Conservation (phyloP, 441 rosid species). For the Gossypium davidsonii region DNA sequence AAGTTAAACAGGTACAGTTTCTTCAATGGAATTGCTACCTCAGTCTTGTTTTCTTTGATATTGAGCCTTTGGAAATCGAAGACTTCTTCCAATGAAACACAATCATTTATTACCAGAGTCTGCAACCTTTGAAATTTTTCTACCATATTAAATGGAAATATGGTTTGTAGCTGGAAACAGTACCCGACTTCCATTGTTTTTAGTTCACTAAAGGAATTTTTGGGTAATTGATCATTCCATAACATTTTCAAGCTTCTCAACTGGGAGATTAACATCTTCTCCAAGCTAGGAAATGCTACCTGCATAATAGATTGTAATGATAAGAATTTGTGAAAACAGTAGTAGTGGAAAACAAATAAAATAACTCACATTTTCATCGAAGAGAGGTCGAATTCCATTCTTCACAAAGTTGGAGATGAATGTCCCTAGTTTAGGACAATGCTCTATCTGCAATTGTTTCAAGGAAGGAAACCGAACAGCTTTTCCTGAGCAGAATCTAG, state of each 20-base stretch:
- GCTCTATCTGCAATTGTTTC: constrained; percentile 7
- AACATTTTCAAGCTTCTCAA: constrained; percentile 1
- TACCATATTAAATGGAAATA: constrained; percentile 2
- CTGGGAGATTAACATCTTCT: constrained; percentile 12
- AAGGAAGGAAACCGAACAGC: constrained; percentile 5
- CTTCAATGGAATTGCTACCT: neutral
- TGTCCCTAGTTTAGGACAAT: constrained; percentile 14
- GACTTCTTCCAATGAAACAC: constrained; percentile 21
- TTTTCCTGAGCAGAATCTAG: constrained; percentile 7
- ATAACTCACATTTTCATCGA: neutral
- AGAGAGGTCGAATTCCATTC: neutral
- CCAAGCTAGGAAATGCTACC: constrained; percentile 17
- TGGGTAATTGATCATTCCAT: constrained; percentile 4
- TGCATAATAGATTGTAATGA: neutral
- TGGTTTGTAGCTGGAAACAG: neutral
- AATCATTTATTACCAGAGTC: neutral
- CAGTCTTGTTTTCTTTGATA: neutral
- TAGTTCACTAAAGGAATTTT: constrained; percentile 6
- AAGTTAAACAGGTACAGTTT: neutral
- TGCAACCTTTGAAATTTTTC: neutral
- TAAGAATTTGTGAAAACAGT: neutral
- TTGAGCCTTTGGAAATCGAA: constrained; percentile 13
- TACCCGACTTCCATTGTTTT: constrained; percentile 9
- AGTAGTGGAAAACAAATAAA: neutral
- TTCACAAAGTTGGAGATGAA: constrained; percentile 1